phyloP scores from a whole-genome alignment of 2,329 filamentous ascomycete genomes.

The Colletotrichum karsti region DNA sequence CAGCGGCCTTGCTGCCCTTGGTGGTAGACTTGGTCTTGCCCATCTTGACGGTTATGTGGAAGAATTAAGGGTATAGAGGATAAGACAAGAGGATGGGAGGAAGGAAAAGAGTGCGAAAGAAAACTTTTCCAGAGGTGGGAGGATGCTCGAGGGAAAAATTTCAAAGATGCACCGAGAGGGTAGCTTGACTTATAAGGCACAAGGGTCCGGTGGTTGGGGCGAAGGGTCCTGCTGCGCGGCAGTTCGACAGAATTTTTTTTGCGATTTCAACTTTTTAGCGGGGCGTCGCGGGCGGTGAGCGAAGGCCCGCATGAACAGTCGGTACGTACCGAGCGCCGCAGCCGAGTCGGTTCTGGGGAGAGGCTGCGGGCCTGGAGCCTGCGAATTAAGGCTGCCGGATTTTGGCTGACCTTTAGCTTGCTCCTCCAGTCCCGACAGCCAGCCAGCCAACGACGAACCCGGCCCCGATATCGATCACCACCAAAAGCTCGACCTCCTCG shows the following conservation, averaged over 20 bases:
- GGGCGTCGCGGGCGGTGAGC: constrained; percentile 28
- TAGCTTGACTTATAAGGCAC: constrained; percentile 28
- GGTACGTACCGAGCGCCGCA: constrained; percentile 23
- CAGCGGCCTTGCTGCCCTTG: constrained; percentile 56
- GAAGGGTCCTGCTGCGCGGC: constrained; percentile 24
- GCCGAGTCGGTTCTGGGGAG: background rate
- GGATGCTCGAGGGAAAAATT: constrained; percentile 18
- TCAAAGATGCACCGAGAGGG: constrained; percentile 2
- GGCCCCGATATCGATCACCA: constrained; percentile 14
- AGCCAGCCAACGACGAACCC: constrained; percentile 12
- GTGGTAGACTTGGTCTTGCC: constrained; percentile 72
- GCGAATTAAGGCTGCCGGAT: constrained; percentile 26
- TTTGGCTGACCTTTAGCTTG: constrained; percentile 21
- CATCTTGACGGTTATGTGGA: constrained; percentile 43
- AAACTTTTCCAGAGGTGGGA: constrained; percentile 18
- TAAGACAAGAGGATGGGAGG: background rate
- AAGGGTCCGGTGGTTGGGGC: constrained; percentile 28
- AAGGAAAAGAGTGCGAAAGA: constrained; percentile 9
- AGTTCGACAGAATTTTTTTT: constrained; percentile 25
- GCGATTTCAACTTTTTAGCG: constrained; percentile 28
- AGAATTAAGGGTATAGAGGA: background rate
- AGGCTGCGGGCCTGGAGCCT: constrained; percentile 7
- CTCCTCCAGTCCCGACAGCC: constrained; percentile 19
- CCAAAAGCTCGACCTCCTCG: constrained; percentile 18
- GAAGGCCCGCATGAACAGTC: background rate